Evolutionary conservation across 306 rosid genomes (phyloP), one percentile per base, ranked within the genome.

Genomic region (Cucumis melo): DNA sequence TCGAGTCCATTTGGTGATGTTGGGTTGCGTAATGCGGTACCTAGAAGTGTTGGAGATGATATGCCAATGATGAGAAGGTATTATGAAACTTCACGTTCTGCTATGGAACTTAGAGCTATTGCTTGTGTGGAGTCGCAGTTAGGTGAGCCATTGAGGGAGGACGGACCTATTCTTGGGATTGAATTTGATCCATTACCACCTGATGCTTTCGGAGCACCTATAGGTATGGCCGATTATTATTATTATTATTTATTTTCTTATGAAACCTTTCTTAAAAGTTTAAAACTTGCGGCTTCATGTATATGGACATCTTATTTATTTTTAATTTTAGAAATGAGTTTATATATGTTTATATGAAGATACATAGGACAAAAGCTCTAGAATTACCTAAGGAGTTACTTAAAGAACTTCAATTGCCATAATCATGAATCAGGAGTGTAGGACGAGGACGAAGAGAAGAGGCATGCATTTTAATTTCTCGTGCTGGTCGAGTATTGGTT

Each of bases 181-280:
- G 99, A 95, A 87, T 95, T 95, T 78, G 99, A 95, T 86, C 83
- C 88, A 6, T 82, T 95, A 85, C 98, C 99, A 4, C 99, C 99
- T 0, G 99, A 92, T 89, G 99, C 99, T 10, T 95, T 95, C 5
- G 98, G 99, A 51, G 96, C 96, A 76, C 96, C 95, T 32, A 50
- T 95, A 83, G 96, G 99, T 92, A 85, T 65, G 50, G 34, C 64
- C 41, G 23, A 27, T 72, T 65, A 68, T 63, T 38, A 68, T 70
- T 36, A 27, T 27, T 27, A 27, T 72, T 65, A 60, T 74, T 58
- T 29, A 74, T 70, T 36, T 74, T 42, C 29, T 36, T 17, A n/a
- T 55, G 20, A 13, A 56, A 55, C 64, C 62, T 55, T 81, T 89
- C 36, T 51, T 73, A 3, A 3, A 27, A 27, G 29, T 27, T 27